Base-by-base conservation (phyloP, 768 basidiomycete genomes). In the Pulveroboletus sp. region DNA sequence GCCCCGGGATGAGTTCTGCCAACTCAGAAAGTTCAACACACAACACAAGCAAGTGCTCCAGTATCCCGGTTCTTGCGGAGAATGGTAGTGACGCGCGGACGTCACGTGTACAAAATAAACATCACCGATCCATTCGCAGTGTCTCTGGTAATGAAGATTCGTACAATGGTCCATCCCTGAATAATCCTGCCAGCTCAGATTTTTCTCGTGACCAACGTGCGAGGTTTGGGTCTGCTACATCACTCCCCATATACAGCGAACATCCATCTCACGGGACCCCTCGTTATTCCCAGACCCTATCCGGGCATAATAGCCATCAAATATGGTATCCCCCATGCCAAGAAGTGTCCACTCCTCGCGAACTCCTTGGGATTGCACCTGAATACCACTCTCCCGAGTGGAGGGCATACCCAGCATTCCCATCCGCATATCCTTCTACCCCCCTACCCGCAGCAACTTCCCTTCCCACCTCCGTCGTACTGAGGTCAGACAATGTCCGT, bases 401-500 rank as follows among this genome's bases (percentile, higher is more conserved):
- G 85, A 70, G 83, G 49, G 71, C 78, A 61, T 89, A 88, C 56
- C 86, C 86, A 12, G 73, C 82, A 16, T 83, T 88, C 45, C 87
- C 87, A 26, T 81, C 87, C 5, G 87, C 87, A 29, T 89, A 89
- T 59, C 86, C 86, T 9, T 74, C 84, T 0, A 87, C 84, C 13
- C 86, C 85, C 11, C 56, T 80, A n/a, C 69, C 70, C 19, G 64
- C 67, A 16, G 64, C 73, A 4, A 58, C 71, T 22, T 64, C 61
- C 17, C 69, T 72, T 40, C 70, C 64, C 50, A 43, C 38, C 9
- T 61, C 48, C 17, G 43, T 55, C 16, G 50, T 43, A 13, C 12
- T 46, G 13, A 47, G 47, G 29, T 45, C 43, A 20, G 43, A 49
- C 30, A 22, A 19, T 19, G 43, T 51, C 22, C 30, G 31, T 30